Evolutionary conservation across 139 green algal genomes (phyloP), one percentile per base, ranked within the genome.

Genomic region (Chlorella sp.): DNA sequence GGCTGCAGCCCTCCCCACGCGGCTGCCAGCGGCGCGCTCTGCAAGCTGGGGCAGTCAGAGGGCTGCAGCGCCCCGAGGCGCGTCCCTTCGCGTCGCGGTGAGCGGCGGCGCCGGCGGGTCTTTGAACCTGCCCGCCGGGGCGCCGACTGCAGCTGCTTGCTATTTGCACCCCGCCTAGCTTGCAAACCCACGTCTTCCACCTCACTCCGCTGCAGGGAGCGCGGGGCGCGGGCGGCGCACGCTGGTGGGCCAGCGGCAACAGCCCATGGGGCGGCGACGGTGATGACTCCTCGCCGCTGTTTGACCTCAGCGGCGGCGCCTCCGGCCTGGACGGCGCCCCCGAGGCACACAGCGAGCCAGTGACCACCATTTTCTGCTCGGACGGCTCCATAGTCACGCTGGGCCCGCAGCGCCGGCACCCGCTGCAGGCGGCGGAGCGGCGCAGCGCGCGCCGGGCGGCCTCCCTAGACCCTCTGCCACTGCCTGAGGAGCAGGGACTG

Each of bases 401-500:
- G 41, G 77, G 77, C 13, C 36, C 51, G 51, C 51, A 60, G 51
- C 51, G 51, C 13, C 51, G 51, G 51, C 51, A 60, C 51, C 51
- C 51, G 14, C 51, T 60, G 51, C 51, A 60, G 51, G 51, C 51
- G 51, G 51, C 51, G 51, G 51, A 60, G 51, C 51, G 73, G 19
- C 73, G 41, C 73, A 36, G 41, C 73, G 73, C 20, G 14, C 24
- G 43, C 44, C 43, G 43, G 46, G 36, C 11, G 73, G 38, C 1
- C 54, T 60, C 51, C 11, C 9, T 60, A 11, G 51, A 60, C 51
- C 51, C 84, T 30, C 54, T 96, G 81, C 93, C 93, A 14, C 92
- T 88, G 6, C 87, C 84, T 76, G 85, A 94, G 22, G 89, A 96
- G 70, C 93, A 96, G 84, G 90, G 90, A 3, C 85, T 97, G 8